A percentile compares a stretch with the other conserved stretches of the same genome.
Conservation (phyloP, 169 alveolate genomes). For the Plasmodium coatneyi region DNA sequence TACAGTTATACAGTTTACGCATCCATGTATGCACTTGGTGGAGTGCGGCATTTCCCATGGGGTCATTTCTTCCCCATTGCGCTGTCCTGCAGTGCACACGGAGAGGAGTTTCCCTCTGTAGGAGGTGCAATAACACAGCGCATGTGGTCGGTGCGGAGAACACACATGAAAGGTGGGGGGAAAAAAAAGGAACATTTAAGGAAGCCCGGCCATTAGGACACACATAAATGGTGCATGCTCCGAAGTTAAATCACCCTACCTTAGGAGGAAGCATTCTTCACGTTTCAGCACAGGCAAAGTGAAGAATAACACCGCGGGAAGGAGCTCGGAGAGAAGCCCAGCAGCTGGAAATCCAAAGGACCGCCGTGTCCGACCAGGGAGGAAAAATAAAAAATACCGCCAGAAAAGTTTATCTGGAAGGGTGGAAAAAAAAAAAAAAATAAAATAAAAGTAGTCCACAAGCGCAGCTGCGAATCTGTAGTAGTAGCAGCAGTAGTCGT, state of each 20-base stretch:
- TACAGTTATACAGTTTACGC: neutral
- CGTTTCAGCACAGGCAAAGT: neutral
- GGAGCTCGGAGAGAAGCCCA: neutral
- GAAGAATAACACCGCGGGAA: neutral
- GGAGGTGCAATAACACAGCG: neutral
- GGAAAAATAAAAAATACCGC: neutral
- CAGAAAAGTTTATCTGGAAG: neutral
- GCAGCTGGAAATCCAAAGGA: neutral
- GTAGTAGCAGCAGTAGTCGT: neutral
- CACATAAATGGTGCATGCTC: neutral
- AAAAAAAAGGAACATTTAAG: neutral
- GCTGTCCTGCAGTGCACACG: neutral
- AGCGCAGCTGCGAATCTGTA: neutral
- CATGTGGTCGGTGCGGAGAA: neutral
- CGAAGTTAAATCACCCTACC: neutral
- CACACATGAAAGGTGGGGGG: neutral
- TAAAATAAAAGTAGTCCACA: neutral
- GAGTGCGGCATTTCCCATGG: neutral
- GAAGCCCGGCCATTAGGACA: neutral
- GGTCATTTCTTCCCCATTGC: neutral
- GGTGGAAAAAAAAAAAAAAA: neutral
- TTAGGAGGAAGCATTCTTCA: neutral
- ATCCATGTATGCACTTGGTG: neutral
- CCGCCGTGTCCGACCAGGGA: neutral
- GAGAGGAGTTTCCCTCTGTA: neutral